Percentiles rank a stretch among this genome's conserved stretches.
Conservation (phyloP, 306 rosid species). For the Quercus alba region DNA sequence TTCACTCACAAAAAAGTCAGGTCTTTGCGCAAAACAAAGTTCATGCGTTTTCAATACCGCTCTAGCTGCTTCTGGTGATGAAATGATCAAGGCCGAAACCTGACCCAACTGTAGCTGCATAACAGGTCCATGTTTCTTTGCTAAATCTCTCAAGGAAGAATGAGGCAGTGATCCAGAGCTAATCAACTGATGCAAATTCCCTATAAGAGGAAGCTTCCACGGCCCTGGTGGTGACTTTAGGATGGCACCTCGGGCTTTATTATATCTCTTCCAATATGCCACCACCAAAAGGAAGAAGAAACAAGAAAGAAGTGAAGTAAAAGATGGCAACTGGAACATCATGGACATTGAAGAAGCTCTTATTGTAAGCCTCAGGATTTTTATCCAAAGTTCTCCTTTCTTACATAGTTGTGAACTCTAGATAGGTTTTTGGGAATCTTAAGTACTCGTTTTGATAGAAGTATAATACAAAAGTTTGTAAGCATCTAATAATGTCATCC, state of each 20-base stretch:
- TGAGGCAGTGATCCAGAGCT: conserved; percentile 7
- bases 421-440: too few relatives aligned
- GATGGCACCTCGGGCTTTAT: neutral
- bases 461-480: too few relatives aligned
- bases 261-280: neutral
- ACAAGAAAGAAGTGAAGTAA: neutral
- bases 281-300: neutral
- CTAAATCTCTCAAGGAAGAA: conserved; percentile 6
- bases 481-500: too few relatives aligned
- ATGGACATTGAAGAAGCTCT: neutral
- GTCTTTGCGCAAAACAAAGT: conserved; percentile 18
- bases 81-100: conserved; percentile 1
- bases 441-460: too few relatives aligned
- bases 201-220: conserved; percentile 17
- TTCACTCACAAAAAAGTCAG: neutral
- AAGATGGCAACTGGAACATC: neutral
- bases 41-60: conserved; percentile 33
- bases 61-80: conserved; percentile 19
- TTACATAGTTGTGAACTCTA: too few relatives aligned
- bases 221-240: conserved; percentile 17
- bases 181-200: conserved; percentile 19
- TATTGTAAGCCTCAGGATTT: too few relatives aligned
- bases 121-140: conserved; percentile 28
- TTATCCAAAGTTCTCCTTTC: too few relatives aligned
- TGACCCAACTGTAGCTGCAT: conserved; percentile 27